phyloP scores from a whole-genome alignment of 2,329 filamentous ascomycete genomes.

The Penicillium griseofulvum region DNA sequence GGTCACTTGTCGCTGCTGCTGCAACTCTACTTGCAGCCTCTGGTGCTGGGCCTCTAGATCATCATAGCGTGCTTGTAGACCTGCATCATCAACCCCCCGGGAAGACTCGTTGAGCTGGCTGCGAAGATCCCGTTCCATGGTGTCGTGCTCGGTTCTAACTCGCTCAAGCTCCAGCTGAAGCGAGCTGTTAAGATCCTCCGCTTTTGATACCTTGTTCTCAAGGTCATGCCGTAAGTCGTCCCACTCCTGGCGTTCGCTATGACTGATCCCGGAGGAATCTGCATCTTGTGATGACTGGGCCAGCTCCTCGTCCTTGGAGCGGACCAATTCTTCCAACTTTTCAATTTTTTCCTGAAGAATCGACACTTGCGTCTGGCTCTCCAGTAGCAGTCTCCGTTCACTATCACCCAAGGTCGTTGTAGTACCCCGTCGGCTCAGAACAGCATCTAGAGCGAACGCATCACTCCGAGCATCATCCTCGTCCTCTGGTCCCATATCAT shows the following conservation, averaged over 20 bases:
- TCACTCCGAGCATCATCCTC: constrained; percentile 60
- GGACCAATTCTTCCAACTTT: constrained; percentile 66
- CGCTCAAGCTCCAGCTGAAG: constrained; percentile 76
- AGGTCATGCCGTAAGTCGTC: constrained; percentile 62
- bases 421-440: constrained; percentile 48
- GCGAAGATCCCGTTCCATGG: constrained; percentile 61
- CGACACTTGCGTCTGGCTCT: constrained; percentile 75
- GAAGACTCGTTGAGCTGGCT: constrained; percentile 56
- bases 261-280: constrained; percentile 48
- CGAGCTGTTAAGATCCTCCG: constrained; percentile 73
- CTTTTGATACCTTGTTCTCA: constrained; percentile 71
- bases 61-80: constrained; percentile 60
- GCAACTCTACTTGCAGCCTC: constrained; percentile 62
- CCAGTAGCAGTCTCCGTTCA: constrained; percentile 70
- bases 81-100: constrained; percentile 45
- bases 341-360: constrained; percentile 73
- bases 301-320: constrained; percentile 70
- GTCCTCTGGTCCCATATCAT: constrained; percentile 62
- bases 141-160: constrained; percentile 65
- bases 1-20: constrained; percentile 76
- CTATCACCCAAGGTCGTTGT: constrained; percentile 53
- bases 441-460: constrained; percentile 60
- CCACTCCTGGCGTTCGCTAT: constrained; percentile 68
- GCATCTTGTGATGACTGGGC: constrained; percentile 57
- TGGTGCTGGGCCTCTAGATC: constrained; percentile 62